Evolutionary conservation across 139 green algal species (phyloP), one percentile per base, ranked within the genome.

Genomic region (Picochlorum sp.): DNA sequence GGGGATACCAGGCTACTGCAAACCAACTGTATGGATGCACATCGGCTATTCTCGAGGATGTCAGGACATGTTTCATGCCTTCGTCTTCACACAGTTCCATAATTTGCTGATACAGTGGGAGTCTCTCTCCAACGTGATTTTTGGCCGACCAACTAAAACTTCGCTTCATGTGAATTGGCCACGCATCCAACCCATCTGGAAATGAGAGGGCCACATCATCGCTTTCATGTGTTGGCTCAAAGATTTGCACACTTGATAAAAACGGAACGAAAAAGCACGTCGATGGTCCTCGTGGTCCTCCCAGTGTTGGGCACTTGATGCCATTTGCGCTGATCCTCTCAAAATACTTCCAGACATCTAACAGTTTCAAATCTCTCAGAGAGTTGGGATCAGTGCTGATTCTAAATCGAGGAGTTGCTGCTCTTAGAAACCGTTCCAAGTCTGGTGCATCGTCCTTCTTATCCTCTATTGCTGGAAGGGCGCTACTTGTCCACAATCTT

Each of bases 1-100:
- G 74, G 0, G 88, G 88, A 73, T 94, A 94, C 88, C 88, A 95
- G 0, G 85, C 85, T 41, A 94, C 85, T 18, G 80, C 71, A 65
- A 86, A 92, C 77, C 88, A 94, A 23, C 76, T 88, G 47, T 83
- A 83, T 41, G 88, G 88, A 73, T 95, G 88, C 64, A 95, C 66
- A 41, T 92, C 79, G 21, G 49, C 23, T 2, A 90, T 51, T 10
- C 56, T 63, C n/a, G 66, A 64, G n/a, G 72, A 57, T 21, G 67
- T 54, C 57, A 90, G 61, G 38, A 84, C 65, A 24, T 63, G 55
- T 3, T 52, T 50, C 4, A 57, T 37, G 16, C 41, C 30, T 1
- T 6, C 21, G n/a, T 15, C 41, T 31, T 37, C 58, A 26, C 45
- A 56, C 47, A 92, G 70, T 24, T 68, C 41, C 38, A 74, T 62